Conservation (phyloP, 495 filamentous ascomycete species). For the Aspergillus coremiiformis region DNA sequence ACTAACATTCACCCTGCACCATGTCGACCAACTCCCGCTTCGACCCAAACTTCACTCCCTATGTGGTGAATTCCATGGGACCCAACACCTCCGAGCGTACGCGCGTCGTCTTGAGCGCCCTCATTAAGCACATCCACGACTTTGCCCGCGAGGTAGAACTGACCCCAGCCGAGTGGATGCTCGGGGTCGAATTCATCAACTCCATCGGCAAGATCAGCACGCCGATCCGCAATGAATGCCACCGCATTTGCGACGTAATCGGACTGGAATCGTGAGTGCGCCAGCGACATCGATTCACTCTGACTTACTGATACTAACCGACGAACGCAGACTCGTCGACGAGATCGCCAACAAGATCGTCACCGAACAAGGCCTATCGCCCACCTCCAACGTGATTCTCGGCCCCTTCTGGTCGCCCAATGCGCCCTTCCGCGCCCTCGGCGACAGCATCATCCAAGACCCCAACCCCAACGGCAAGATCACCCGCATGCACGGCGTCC, state of each 20-base stretch:
- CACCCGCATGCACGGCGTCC: conserved; percentile 66
- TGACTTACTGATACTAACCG: too few relatives aligned
- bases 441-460: conserved; percentile 64
- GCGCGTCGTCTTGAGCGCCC: conserved; percentile 53
- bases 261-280: conserved; percentile 68
- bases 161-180: conserved; percentile 73
- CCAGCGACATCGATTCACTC: background rate
- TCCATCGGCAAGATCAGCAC: conserved; percentile 48
- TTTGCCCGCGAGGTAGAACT: conserved; percentile 78
- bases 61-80: conserved; percentile 68
- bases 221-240: conserved; percentile 63
- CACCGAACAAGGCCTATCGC: conserved; percentile 58
- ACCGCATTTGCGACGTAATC: conserved; percentile 70
- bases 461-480: conserved; percentile 55
- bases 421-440: conserved; percentile 66
- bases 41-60: conserved; percentile 70
- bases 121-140: conserved; percentile 75
- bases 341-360: conserved; percentile 79
- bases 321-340: conserved; percentile 56
- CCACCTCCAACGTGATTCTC: conserved; percentile 77
- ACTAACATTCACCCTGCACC: too few relatives aligned
- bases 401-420: conserved; percentile 85
- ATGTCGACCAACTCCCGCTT: conserved; percentile 41
- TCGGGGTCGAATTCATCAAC: conserved; percentile 58
- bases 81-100: conserved; percentile 63